Conservation (phyloP, 192 early-diverging fungal genomes). For the Linnemannia exigua region DNA sequence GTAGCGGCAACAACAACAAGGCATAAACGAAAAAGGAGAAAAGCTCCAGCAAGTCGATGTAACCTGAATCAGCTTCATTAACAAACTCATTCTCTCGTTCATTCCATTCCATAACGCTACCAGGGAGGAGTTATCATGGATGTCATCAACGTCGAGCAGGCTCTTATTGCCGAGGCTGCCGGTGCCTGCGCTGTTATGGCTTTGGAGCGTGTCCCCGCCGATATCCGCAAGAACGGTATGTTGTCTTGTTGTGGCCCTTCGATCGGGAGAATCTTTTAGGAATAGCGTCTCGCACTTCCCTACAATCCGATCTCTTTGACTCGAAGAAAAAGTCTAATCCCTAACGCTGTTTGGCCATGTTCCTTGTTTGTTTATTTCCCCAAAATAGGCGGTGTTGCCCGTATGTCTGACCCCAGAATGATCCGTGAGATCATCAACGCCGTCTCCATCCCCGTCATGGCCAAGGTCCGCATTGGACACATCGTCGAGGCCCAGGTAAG, state of each 20-base stretch:
- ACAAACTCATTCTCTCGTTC: background rate
- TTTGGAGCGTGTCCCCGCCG: conserved; percentile 97
- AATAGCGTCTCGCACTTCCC: background rate
- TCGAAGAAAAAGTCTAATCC: background rate
- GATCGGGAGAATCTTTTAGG: background rate
- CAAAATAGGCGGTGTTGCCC: conserved; percentile 85
- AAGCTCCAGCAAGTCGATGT: background rate
- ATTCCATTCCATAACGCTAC: background rate
- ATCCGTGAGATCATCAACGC: conserved; percentile 96
- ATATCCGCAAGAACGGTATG: conserved; percentile 95
- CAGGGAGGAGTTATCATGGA: conserved; percentile 99
- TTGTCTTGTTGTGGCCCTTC: background rate
- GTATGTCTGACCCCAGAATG: conserved; percentile 99
- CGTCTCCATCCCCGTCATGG: conserved; percentile 99
- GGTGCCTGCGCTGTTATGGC: conserved; percentile 99
- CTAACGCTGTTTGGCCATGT: background rate
- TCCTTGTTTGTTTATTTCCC: background rate
- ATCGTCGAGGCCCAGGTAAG: conserved; percentile 95
- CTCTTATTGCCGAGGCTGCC: conserved; percentile 96
- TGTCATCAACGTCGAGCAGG: conserved; percentile 97
- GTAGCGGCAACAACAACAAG: background rate
- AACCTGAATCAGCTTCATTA: background rate
- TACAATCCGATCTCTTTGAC: background rate
- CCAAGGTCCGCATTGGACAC: conserved; percentile 98
- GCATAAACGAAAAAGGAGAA: background rate